Percentiles rank a stretch among this genome's conserved stretches.
Evolutionary conservation across 768 basidiomycete species (phyloP).

Genomic region (Rhodotorula diobovata): DNA sequence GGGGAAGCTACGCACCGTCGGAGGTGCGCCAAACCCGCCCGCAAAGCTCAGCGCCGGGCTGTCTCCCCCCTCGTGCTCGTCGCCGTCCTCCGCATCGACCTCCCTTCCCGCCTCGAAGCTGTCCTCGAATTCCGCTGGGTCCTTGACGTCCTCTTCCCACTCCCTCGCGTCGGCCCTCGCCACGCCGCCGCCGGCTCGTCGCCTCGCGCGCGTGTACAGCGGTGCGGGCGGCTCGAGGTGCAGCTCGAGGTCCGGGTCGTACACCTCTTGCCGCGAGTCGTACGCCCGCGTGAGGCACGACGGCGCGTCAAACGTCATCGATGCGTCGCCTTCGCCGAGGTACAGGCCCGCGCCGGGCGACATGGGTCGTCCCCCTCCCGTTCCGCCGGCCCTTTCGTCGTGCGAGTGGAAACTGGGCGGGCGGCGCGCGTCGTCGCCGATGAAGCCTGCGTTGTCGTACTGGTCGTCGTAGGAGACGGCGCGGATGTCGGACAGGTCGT

Average conservation of each 20-base stretch:
- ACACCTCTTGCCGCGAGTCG: neutral
- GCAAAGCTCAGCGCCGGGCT: conserved; percentile 17
- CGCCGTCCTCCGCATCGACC: neutral
- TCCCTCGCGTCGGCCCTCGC: neutral
- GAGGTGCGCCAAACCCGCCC: conserved; percentile 34
- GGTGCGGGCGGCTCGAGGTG: conserved; percentile 4
- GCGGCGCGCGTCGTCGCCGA: neutral
- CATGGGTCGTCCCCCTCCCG: too few relatives aligned
- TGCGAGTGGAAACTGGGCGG: conserved; percentile 1
- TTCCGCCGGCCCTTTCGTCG: too few relatives aligned
- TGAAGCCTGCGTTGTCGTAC: neutral
- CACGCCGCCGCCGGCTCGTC: conserved; percentile 39
- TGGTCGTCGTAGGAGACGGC: neutral
- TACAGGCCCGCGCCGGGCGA: neutral
- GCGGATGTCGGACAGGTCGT: neutral
- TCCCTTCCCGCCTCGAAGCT: conserved; percentile 21
- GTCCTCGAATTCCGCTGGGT: conserved; percentile 28
- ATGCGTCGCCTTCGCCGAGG: neutral
- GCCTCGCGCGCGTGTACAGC: conserved; percentile 29
- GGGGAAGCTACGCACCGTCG: conserved; percentile 13
- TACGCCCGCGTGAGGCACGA: neutral
- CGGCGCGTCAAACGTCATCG: neutral
- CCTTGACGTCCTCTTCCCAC: conserved; percentile 24
- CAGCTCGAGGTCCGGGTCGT: conserved; percentile 20
- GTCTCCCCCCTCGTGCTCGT: neutral